phyloP scores from a whole-genome alignment of 305 asterid species.

The Striga hermonthica region DNA sequence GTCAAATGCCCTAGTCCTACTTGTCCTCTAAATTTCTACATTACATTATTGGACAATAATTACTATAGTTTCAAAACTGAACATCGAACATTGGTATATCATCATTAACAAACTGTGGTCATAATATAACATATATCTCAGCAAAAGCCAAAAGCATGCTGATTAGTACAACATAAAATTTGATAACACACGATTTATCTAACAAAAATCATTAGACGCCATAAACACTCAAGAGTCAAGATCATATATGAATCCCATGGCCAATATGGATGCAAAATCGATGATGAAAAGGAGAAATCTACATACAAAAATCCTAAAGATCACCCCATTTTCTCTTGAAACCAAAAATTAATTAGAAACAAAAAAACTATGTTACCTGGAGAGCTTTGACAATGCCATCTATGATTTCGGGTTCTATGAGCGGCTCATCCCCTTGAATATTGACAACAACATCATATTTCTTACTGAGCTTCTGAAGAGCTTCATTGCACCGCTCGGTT shows the following conservation, averaged over 20 bases:
- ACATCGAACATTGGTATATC: no score
- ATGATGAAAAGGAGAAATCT: not conserved
- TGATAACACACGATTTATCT: constrained; percentile 5
- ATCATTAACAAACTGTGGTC: no score
- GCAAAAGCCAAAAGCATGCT: not conserved
- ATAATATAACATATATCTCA: no score
- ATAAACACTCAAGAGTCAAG: not conserved
- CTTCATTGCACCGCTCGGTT: constrained; percentile 92
- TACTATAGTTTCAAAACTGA: no score
- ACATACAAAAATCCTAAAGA: not conserved
- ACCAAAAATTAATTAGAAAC: no score
- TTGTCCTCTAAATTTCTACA: no score
- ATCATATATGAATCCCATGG: not conserved
- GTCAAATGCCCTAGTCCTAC: no score
- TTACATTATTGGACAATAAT: no score
- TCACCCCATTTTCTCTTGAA: not conserved
- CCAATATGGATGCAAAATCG: not conserved
- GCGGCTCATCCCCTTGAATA: constrained; percentile 97
- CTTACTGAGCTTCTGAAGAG: constrained; percentile 69
- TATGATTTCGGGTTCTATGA: constrained; percentile 87
- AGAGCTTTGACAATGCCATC: constrained; percentile 86
- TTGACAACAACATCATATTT: constrained; percentile 83
- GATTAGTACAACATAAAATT: constrained; percentile 1
- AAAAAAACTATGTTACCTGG: constrained; percentile 55
- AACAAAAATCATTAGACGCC: not conserved